Base-by-base conservation (phyloP, 179 eudicot genomes). In the Gypsophila paniculata region DNA sequence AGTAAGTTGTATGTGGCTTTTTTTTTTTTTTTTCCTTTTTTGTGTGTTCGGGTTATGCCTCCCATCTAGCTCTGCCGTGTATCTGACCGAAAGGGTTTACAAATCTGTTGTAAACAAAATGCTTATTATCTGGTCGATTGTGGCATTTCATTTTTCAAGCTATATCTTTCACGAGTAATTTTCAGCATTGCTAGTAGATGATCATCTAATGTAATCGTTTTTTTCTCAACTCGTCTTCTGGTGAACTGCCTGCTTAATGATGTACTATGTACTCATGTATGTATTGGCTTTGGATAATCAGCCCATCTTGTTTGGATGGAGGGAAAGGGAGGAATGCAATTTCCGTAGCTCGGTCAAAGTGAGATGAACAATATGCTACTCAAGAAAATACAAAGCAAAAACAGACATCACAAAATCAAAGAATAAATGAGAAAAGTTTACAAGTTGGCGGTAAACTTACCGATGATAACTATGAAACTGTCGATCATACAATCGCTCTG, bases 1-100 rank as follows among this genome's bases (percentile, higher is more conserved):
- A 81, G 81, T 73, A 69, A 76, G 72, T 77, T 75, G 81, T 79
- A 83, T 64, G 85, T 32, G 70, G 64, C 58, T 54, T 65, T 22
- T 46, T 48, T 65, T 23, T 19, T 76, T 60, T 34, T n/a, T 6
- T 29, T 51, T 51, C n/a, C 21, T 17, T 23, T 22, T 55, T 61
- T 48, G 58, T 71, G 54, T 32, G 29, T 38, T 21, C 44, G 49
- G 68, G 29, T n/a, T 38, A 19, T 57, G 57, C 66, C 23, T 19
- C 54, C 49, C 29, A 42, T 15, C 34, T 62, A 52, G 70, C 70
- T 69, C 62, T 23, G 39, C 75, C 9, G 61, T 80, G 67, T 72
- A 46, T 54, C 73, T 53, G 68, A 60, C 77, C 44, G 61, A 74
- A 68, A 75, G 74, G 80, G 82, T 63, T 73, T 62, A 76, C 26